Evolutionary conservation across 2,329 filamentous ascomycete genomes (phyloP), one percentile per base, ranked within the genome.

Genomic region (Alternaria novae-zelandiae): DNA sequence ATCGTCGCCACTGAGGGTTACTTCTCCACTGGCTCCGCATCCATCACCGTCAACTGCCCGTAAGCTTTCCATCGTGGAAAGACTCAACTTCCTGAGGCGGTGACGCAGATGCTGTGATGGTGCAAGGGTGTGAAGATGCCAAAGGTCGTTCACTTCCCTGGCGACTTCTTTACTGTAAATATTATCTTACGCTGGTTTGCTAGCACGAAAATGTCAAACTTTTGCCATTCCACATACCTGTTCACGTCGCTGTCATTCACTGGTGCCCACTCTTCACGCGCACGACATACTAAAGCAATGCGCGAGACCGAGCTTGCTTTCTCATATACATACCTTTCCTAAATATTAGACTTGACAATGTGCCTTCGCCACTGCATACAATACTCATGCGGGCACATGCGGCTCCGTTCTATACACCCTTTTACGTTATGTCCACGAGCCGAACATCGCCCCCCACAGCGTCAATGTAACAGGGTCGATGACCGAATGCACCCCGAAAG

Each of bases 11-110:
- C 60, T 7, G 60, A 64, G 78, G 86, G 85, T 3, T 87, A 86
- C 77, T 79, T 81, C 70, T 85, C 83, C 74, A 80, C 77, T 61
- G 85, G 86, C 0, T 81, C 75, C 50, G 78, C 85, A 13, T 74
- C 71, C 51, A 86, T 87, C 69, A 86, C 81, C 61, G 84, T 86
- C 54, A 69, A 72, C 64, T 73, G 71, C 66, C 66, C 70, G 46
- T 74, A 72, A 70, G 54, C n/a, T 20, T 36, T 47, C 21, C n/a
- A 41, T 13, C 5, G 20, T 6, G n/a, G 5, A 28, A 47, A 10
- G 41, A 26, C n/a, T 43, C n/a, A 9, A 17, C 32, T 20, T 30
- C 46, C 12, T 26, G 11, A 17, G 15, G 20, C 41, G 21, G 25
- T 15, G 45, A 17, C 11, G 30, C 8, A 15, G 21, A 23, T 17